These are phyloP conservation scores for Vigna reflexopilosa DNA, from an alignment of 306 rosid genomes.

Conservation along the genomic window DNA sequence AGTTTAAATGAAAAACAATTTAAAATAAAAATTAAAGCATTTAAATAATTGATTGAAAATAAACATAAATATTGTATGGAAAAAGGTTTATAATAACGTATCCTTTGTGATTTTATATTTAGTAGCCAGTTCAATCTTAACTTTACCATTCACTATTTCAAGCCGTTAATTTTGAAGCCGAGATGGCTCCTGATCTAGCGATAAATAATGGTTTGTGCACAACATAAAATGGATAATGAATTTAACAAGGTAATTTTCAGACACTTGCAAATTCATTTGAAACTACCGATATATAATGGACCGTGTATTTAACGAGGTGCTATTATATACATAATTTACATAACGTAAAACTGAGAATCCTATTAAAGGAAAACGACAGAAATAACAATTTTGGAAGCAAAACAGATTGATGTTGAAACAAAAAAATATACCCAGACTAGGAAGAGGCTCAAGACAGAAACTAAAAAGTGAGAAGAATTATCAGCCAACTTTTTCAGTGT, in stretches of 20 bases:
- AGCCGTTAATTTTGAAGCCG: background rate
- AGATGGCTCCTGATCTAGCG: background rate
- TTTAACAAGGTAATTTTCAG: background rate
- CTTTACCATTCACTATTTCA: background rate
- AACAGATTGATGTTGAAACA: constrained; percentile 35
- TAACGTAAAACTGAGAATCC: constrained; percentile 18
- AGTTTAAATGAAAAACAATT: no score
- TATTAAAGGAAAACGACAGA: constrained; percentile 42
- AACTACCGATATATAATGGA: constrained; percentile 36
- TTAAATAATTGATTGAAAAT: no score
- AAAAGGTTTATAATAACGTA: no score
- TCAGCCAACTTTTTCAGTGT: constrained; percentile 86
- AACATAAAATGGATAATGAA: no score
- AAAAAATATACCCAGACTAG: constrained; percentile 49
- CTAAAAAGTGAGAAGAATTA: constrained; percentile 31
- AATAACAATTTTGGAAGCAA: constrained; percentile 38
- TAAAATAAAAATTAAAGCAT: no score
- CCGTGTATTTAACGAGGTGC: constrained; percentile 28
- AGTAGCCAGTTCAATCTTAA: background rate
- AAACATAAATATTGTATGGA: no score
- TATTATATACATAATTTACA: constrained; percentile 55
- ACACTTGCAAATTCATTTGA: constrained; percentile 6
- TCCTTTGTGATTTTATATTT: background rate
- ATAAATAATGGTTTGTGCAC: no score
- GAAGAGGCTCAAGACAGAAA: constrained; percentile 39